These are phyloP conservation scores for Suillus sp. DNA, from an alignment of 768 basidiomycete genomes.

Conservation along the genomic window DNA sequence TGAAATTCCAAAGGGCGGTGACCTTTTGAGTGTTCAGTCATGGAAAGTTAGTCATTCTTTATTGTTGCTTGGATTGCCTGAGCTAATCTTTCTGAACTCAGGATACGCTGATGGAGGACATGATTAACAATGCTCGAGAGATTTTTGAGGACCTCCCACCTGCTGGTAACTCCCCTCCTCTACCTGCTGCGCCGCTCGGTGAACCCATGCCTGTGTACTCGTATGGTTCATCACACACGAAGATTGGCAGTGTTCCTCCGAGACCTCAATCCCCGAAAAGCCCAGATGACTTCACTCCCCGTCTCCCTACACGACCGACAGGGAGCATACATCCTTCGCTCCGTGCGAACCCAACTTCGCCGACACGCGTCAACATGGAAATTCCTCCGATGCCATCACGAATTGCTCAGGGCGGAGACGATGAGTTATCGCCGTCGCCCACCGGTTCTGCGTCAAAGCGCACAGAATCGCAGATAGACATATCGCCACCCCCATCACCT, in stretches of 20 bases:
- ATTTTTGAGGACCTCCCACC: constrained; percentile 63
- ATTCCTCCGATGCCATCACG: constrained; percentile 32
- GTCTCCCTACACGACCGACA: constrained; percentile 65
- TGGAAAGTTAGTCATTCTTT: constrained; percentile 58
- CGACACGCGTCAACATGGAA: constrained; percentile 43
- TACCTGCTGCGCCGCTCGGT: constrained; percentile 71
- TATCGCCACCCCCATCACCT: constrained; percentile 25
- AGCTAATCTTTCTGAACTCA: constrained; percentile 27
- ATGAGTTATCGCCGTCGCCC: constrained; percentile 17
- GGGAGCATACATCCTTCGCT: constrained; percentile 80
- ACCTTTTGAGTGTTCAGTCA: constrained; percentile 74
- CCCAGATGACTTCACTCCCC: constrained; percentile 73
- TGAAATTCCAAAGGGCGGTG: constrained; percentile 76
- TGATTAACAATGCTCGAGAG: constrained; percentile 68
- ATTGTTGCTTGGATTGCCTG: constrained; percentile 35
- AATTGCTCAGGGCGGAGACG: constrained; percentile 27
- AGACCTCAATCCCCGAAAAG: constrained; percentile 25
- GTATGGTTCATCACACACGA: constrained; percentile 77
- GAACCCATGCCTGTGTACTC: constrained; percentile 57
- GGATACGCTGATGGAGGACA: constrained; percentile 82
- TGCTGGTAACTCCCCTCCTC: constrained; percentile 58
- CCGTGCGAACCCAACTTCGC: constrained; percentile 53
- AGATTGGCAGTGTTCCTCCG: constrained; percentile 50
- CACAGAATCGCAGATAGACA: constrained; percentile 14
- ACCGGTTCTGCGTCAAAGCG: constrained; percentile 10